These are phyloP conservation scores for Xylariaceae sp. DNA, from an alignment of 2,329 filamentous ascomycete genomes.

Conservation along the genomic window DNA sequence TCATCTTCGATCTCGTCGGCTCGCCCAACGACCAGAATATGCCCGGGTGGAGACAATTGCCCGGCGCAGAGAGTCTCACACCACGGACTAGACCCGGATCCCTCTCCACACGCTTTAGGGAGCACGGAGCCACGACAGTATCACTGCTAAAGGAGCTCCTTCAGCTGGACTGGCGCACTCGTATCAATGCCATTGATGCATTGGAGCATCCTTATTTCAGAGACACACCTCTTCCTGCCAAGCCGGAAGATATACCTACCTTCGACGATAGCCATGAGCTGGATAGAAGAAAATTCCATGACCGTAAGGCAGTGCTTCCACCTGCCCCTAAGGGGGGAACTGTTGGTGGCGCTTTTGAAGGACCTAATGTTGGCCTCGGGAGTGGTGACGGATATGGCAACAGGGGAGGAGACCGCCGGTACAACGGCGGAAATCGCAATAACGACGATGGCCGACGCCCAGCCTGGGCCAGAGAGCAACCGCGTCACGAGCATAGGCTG, in stretches of 20 bases:
- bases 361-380: constrained; percentile 49
- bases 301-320: constrained; percentile 77
- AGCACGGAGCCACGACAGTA: constrained; percentile 68
- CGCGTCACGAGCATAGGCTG: constrained; percentile 35
- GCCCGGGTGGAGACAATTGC: constrained; percentile 83
- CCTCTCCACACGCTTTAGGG: constrained; percentile 69
- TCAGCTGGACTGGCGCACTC: constrained; percentile 80
- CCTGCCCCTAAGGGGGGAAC: constrained; percentile 90
- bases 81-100: constrained; percentile 60
- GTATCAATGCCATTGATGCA: constrained; percentile 92
- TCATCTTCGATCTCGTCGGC: constrained; percentile 91
- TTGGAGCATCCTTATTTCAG: constrained; percentile 90
- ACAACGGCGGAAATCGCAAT: constrained; percentile 30
- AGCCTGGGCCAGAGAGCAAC: constrained; percentile 51
- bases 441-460: constrained; percentile 45
- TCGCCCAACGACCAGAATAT: constrained; percentile 86
- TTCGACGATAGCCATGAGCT: constrained; percentile 96
- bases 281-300: constrained; percentile 87
- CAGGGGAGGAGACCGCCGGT: constrained; percentile 42
- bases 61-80: constrained; percentile 72
- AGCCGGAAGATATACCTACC: constrained; percentile 79
- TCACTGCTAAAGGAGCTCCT: constrained; percentile 78
- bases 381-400: constrained; percentile 50
- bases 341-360: constrained; percentile 63
- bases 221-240: constrained; percentile 70